phyloP scores from a whole-genome alignment of 1,139 yeast species.

The Zhuliangozyma parablackwelliae region DNA sequence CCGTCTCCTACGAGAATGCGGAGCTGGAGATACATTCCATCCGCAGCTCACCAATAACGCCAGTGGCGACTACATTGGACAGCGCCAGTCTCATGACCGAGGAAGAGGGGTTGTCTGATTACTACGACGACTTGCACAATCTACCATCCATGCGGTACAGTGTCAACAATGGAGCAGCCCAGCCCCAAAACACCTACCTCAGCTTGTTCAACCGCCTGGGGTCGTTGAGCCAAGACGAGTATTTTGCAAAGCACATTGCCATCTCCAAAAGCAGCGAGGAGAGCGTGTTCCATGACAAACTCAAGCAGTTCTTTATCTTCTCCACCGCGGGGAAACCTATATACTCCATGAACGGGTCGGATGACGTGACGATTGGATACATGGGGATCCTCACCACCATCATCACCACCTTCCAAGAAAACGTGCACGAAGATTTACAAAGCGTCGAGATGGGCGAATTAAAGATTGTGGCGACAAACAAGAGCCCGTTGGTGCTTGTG shows the following conservation, averaged over 20 bases:
- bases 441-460: constrained; percentile 31
- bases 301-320: constrained; percentile 75
- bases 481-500: constrained; percentile 68
- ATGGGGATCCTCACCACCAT: constrained; percentile 72
- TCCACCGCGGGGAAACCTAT: constrained; percentile 94
- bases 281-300: constrained; percentile 36
- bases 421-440: constrained; percentile 26
- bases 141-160: constrained; percentile 1
- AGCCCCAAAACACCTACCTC: too few relatives aligned
- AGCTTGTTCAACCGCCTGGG: too few relatives aligned
- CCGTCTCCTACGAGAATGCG: constrained; percentile 8
- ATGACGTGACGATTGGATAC: constrained; percentile 65
- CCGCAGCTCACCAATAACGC: constrained; percentile 5
- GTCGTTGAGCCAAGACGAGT: constrained; percentile 5
- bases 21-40: constrained; percentile 8
- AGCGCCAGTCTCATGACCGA: constrained; percentile 5
- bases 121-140: constrained; percentile 4
- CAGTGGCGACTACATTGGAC: not conserved
- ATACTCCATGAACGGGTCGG: constrained; percentile 74
- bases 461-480: constrained; percentile 57
- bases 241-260: constrained; percentile 13
- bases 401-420: constrained; percentile 54
- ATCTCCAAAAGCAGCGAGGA: constrained; percentile 20
- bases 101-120: constrained; percentile 4
- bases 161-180: too few relatives aligned